These are phyloP conservation scores for Tulasnella sp. DNA, from an alignment of 768 basidiomycete genomes.

Conservation along the genomic window DNA sequence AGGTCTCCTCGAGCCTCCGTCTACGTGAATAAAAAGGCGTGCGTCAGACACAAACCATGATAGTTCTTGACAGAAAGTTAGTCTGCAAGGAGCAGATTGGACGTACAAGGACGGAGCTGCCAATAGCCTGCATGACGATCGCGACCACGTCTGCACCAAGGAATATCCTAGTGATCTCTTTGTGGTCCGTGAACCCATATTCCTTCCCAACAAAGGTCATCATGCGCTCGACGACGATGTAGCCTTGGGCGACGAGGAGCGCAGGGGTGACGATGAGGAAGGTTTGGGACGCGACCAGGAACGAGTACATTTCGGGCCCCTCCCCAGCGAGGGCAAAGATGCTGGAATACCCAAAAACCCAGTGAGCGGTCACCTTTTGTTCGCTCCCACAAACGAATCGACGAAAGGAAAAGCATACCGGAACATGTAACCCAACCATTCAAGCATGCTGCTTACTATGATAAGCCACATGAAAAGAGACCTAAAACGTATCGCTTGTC, in stretches of 20 bases:
- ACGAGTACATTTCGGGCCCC: neutral
- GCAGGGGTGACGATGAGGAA: slow-evolving; percentile 27
- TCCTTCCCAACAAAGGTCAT: slow-evolving; percentile 25
- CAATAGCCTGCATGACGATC: slow-evolving; percentile 24
- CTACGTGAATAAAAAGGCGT: slow-evolving; percentile 14
- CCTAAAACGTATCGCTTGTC: slow-evolving; percentile 6
- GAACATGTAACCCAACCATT: slow-evolving; percentile 13
- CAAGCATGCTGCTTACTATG: neutral
- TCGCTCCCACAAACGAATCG: neutral
- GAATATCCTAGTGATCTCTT: slow-evolving; percentile 26
- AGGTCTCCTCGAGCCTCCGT: neutral
- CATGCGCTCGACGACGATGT: slow-evolving; percentile 28
- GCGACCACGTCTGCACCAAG: slow-evolving; percentile 25
- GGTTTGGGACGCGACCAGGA: slow-evolving; percentile 10
- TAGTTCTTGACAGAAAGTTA: neutral
- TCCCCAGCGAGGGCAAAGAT: neutral
- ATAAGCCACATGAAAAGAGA: slow-evolving; percentile 3
- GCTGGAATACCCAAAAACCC: neutral
- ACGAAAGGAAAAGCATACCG: neutral
- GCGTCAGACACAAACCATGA: neutral
- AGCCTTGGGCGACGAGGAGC: slow-evolving; percentile 27
- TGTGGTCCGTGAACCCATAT: slow-evolving; percentile 14
- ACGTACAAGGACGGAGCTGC: slow-evolving; percentile 6
- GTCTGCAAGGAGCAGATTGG: neutral
- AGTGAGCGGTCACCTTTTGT: neutral